Percentiles rank a stretch among this genome's conserved stretches.
These are phyloP conservation scores for Metschnikowia sp. DNA, from an alignment of 805 yeast genomes.

Conservation along the genomic window DNA sequence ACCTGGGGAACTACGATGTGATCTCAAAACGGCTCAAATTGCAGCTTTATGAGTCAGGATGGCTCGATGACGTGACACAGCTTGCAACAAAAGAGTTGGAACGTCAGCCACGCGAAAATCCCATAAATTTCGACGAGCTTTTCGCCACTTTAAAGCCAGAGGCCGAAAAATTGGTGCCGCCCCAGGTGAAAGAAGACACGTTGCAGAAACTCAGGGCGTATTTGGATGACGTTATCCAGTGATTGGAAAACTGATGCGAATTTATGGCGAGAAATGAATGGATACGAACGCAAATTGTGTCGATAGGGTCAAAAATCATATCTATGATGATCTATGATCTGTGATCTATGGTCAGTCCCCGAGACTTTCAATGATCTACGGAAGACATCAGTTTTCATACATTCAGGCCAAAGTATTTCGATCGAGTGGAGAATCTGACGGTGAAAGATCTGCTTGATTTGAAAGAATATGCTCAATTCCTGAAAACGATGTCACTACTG, in stretches of 20 bases:
- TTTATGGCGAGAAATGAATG: too few relatives aligned
- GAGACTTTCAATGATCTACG: too few relatives aligned
- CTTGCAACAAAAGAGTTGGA: conserved; percentile 50
- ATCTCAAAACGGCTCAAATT: conserved; percentile 62
- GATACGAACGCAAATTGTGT: too few relatives aligned
- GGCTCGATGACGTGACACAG: conserved; percentile 74
- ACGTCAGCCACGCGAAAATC: conserved; percentile 29
- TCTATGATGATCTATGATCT: too few relatives aligned
- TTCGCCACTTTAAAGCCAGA: conserved; percentile 54
- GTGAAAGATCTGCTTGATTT: too few relatives aligned
- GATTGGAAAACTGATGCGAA: background rate
- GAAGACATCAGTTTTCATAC: too few relatives aligned
- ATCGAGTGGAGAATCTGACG: too few relatives aligned
- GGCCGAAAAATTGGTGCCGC: conserved; percentile 72
- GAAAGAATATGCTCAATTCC: too few relatives aligned
- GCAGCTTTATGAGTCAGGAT: conserved; percentile 71
- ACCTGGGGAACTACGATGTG: conserved; percentile 78
- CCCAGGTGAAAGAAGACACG: conserved; percentile 56
- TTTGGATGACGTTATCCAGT: conserved; percentile 38
- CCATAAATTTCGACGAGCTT: conserved; percentile 51
- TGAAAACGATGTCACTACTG: too few relatives aligned
- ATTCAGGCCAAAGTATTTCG: too few relatives aligned
- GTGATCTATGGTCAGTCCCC: too few relatives aligned
- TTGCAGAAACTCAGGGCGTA: conserved; percentile 57
- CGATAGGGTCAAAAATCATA: too few relatives aligned